Base-by-base conservation (phyloP, 2,329 filamentous ascomycete species). In the Colletotrichum nymphaeae region DNA sequence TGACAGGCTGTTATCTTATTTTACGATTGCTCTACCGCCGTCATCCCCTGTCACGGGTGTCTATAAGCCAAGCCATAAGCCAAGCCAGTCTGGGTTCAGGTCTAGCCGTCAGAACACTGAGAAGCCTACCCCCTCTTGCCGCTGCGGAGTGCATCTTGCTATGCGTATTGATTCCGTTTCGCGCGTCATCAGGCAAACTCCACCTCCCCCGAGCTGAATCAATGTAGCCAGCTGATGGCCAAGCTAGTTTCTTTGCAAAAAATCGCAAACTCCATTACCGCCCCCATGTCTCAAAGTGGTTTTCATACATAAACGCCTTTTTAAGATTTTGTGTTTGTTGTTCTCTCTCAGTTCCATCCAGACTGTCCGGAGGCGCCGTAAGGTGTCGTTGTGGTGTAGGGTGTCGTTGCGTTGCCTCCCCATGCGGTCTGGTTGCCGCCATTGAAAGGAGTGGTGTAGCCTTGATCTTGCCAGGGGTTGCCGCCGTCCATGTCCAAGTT, bases 391-490 rank as follows among this genome's bases (percentile, higher is more conserved):
- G 80, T 82, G 6, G 81, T 80, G 69, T 86, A 87, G 1, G 86
- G 85, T 12, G 86, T 87, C 4, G 84, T 85, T 11, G 84, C 84
- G 57, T 84, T 89, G 46, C 86, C 90, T 22, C 93, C 93, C 90
- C 93, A 95, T 22, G 90, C 86, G 78, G 89, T 93, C 74, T 89
- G 86, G 64, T 84, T 87, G 28, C 89, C 89, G 26, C 85, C 85
- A 76, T 83, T 87, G 78, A 92, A 94, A 0, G 93, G 91, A 9
- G 93, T 94, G 11, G 90, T 92, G 79, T 90, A 94, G 46, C 93
- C 93, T 72, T 91, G 89, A 56, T 89, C 88, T 75, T 89, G 87
- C 85, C 90, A 91, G 30, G 86, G 87, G 24, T 86, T 86, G 67
- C 86, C 87, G 24, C 86, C 90, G 67, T 90, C 84, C 87, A 92